These are phyloP conservation scores for Cynanchum wilfordii DNA, from an alignment of 257 asterid species.

Conservation along the genomic window DNA sequence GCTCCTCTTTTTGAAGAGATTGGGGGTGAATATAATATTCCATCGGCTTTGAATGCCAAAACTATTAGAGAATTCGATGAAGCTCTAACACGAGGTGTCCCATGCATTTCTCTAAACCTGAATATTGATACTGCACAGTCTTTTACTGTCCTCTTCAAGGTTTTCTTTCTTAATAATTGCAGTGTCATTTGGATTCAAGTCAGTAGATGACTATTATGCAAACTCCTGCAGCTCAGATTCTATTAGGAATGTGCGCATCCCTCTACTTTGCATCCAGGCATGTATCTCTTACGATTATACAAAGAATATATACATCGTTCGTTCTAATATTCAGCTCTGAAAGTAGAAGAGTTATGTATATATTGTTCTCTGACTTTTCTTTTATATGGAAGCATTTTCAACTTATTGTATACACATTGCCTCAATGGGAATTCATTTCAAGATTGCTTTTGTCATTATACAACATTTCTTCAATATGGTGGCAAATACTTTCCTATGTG, in stretches of 20 bases:
- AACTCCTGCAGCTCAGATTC: conserved; percentile 92
- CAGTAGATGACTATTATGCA: conserved; percentile 92
- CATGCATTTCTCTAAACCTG: conserved; percentile 20
- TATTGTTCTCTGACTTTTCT: not conserved
- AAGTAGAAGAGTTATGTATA: not conserved
- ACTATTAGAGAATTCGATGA: conserved; percentile 92
- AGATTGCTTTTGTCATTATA: not conserved
- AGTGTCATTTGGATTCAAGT: conserved; percentile 97
- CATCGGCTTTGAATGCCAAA: conserved; percentile 67
- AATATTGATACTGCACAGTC: conserved; percentile 7
- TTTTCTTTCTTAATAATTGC: conserved; percentile 17
- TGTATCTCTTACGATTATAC: conserved; percentile 16
- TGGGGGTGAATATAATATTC: conserved; percentile 80
- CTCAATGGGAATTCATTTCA: too few relatives aligned
- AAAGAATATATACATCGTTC: not conserved
- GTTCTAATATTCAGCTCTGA: not conserved
- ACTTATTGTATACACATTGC: too few relatives aligned
- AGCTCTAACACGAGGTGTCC: conserved; percentile 77
- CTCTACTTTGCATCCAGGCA: conserved; percentile 95
- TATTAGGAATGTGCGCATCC: conserved; percentile 58
- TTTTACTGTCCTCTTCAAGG: conserved; percentile 13
- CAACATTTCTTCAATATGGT: not conserved
- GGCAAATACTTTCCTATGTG: not conserved
- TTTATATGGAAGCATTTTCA: too few relatives aligned
- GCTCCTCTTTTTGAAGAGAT: conserved; percentile 83